A percentile compares a stretch with the other conserved stretches of the same genome.
Evolutionary conservation across 352 stramenopile genomes (phyloP).

Genomic region (Phytophthora podocarpi): DNA sequence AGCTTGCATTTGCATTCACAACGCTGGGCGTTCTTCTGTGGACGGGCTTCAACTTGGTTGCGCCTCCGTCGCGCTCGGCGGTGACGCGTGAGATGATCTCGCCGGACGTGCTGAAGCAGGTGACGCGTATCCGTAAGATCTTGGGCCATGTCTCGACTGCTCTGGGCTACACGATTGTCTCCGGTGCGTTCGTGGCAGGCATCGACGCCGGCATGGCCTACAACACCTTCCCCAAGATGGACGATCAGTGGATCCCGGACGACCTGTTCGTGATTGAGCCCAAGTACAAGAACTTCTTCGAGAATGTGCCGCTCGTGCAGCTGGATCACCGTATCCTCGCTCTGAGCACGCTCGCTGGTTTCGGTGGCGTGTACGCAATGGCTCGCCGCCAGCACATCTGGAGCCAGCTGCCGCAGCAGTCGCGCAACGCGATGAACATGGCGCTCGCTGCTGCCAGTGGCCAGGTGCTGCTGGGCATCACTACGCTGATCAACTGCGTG

Average conservation of each 20-base stretch:
- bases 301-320: slow-evolving; percentile 99
- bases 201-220: slow-evolving; percentile 98
- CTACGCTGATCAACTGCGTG: slow-evolving; percentile 97
- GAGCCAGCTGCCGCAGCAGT: slow-evolving; percentile 82
- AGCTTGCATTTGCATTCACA: slow-evolving; percentile 96
- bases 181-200: slow-evolving; percentile 96
- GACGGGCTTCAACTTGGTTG: slow-evolving; percentile 93
- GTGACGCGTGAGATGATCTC: slow-evolving; percentile 83
- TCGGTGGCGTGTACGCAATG: slow-evolving; percentile 66
- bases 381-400: slow-evolving; percentile 78
- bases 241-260: slow-evolving; percentile 93
- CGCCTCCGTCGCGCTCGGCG: slow-evolving; percentile 64
- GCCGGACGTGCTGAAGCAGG: slow-evolving; percentile 73
- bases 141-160: slow-evolving; percentile 63
- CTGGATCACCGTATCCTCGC: slow-evolving; percentile 97
- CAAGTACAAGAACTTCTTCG: slow-evolving; percentile 96
- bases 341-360: slow-evolving; percentile 87
- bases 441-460: slow-evolving; percentile 71
- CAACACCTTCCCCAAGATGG: slow-evolving; percentile 99
- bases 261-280: slow-evolving; percentile 92
- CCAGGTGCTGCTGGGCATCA: slow-evolving; percentile 95
- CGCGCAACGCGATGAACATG: slow-evolving; percentile 80
- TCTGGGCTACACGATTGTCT: slow-evolving; percentile 85
- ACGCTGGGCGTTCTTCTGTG: slow-evolving; percentile 96
- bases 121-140: slow-evolving; percentile 65